Percentiles rank a stretch among this genome's conserved stretches.
phyloP scores from a whole-genome alignment of 495 filamentous ascomycete genomes.

The Pyrenopolyporus hunteri region DNA sequence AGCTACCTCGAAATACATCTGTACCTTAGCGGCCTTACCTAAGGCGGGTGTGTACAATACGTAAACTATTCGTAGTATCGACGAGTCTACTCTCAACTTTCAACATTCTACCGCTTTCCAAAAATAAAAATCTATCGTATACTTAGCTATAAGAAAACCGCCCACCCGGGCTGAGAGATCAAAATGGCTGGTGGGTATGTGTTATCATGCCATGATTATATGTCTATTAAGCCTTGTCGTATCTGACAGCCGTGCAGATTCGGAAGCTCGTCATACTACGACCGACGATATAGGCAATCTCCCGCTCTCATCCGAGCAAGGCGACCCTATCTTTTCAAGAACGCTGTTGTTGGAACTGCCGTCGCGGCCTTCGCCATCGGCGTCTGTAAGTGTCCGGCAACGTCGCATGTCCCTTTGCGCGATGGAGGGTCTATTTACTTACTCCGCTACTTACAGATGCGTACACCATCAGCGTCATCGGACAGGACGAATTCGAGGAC shows the following conservation, averaged over 20 bases:
- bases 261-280: constrained; percentile 78
- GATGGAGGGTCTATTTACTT: neutral
- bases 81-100: too few species aligned
- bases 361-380: constrained; percentile 72
- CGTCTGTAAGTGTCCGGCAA: constrained; percentile 70
- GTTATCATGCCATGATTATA: neutral
- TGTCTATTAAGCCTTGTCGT: neutral
- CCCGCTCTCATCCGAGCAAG: constrained; percentile 88
- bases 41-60: too few species aligned
- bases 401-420: neutral
- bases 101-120: neutral
- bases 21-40: too few species aligned
- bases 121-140: too few species aligned
- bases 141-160: constrained; percentile 13
- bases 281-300: constrained; percentile 77
- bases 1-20: too few species aligned
- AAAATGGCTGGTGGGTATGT: constrained; percentile 41
- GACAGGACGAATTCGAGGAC: constrained; percentile 98
- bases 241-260: constrained; percentile 29
- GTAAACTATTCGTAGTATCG: too few species aligned
- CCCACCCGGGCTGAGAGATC: constrained; percentile 18
- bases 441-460: constrained; percentile 62
- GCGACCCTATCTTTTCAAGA: constrained; percentile 89
- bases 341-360: constrained; percentile 73
- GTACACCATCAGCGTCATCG: constrained; percentile 86